These are phyloP conservation scores for Crepidotus variabilis DNA, from an alignment of 768 basidiomycete genomes.

Conservation along the genomic window DNA sequence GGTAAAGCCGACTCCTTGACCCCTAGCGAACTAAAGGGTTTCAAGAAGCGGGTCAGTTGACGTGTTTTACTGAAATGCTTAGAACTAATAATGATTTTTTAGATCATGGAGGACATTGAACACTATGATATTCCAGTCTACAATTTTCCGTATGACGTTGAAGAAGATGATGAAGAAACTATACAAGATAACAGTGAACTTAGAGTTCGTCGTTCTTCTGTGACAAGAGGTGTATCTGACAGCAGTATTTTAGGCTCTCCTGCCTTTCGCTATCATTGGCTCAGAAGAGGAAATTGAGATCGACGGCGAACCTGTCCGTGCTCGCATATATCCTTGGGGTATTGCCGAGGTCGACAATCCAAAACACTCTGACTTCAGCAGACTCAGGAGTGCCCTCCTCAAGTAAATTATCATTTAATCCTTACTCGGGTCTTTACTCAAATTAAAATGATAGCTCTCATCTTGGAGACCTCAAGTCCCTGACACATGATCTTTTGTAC, in stretches of 20 bases:
- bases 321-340: conserved; percentile 97
- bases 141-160: conserved; percentile 99
- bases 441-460: conserved; percentile 62
- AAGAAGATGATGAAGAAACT: conserved; percentile 99
- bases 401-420: conserved; percentile 47
- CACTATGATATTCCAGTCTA: conserved; percentile 98
- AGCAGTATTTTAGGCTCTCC: conserved; percentile 56
- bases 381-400: conserved; percentile 86
- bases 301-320: conserved; percentile 87
- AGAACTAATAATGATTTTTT: conserved; percentile 2
- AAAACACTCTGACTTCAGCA: conserved; percentile 98
- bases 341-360: conserved; percentile 98
- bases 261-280: conserved; percentile 97
- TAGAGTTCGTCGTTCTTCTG: conserved; percentile 46
- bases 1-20: conserved; percentile 97
- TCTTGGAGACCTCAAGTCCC: conserved; percentile 88
- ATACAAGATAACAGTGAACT: conserved; percentile 97
- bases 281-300: conserved; percentile 96
- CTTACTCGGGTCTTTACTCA: conserved; percentile 5
- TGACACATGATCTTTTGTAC: conserved; percentile 92
- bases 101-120: conserved; percentile 99
- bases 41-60: conserved; percentile 82
- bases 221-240: background rate
- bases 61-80: background rate
- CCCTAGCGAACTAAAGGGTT: conserved; percentile 86